Evolutionary conservation across 768 basidiomycete species (phyloP).

Genomic region (Suillus cothurnatus): DNA sequence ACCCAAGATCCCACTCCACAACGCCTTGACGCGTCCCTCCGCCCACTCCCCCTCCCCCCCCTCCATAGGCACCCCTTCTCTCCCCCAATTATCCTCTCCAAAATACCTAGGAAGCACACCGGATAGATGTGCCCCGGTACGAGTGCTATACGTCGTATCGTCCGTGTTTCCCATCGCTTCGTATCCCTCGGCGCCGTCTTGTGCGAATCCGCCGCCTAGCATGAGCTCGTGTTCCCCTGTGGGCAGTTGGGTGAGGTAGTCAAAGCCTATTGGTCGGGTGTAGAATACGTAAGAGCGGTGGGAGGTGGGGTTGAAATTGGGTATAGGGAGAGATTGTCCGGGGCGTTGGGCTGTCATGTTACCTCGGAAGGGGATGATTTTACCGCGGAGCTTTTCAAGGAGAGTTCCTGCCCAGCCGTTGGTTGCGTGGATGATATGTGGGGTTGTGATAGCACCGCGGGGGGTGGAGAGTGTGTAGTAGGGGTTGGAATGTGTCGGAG

Average conservation of each 20-base stretch:
- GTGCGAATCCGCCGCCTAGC: conserved; percentile 60
- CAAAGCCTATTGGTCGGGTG: conserved; percentile 45
- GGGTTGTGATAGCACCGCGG: conserved; percentile 54
- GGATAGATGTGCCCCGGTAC: conserved; percentile 38
- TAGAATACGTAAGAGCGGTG: conserved; percentile 61
- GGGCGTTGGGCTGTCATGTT: conserved; percentile 68
- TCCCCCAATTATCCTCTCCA: conserved; percentile 45
- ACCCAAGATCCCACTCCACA: conserved; percentile 69
- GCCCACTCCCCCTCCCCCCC: conserved; percentile 30
- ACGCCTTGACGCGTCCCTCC: conserved; percentile 51
- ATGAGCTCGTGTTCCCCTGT: conserved; percentile 52
- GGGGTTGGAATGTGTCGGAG: conserved; percentile 25
- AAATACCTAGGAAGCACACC: conserved; percentile 59
- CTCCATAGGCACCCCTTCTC: conserved; percentile 25
- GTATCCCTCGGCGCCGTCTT: conserved; percentile 31
- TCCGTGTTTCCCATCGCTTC: conserved; percentile 41
- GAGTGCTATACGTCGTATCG: conserved; percentile 36
- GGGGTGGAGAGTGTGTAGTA: conserved; percentile 63
- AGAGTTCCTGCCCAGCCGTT: conserved; percentile 83
- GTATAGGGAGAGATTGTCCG: conserved; percentile 32
- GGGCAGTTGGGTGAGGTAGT: conserved; percentile 70
- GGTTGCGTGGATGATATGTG: conserved; percentile 79
- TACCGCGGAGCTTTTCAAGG: conserved; percentile 59
- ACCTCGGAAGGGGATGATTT: conserved; percentile 62
- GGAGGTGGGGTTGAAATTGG: conserved; percentile 34